These are phyloP conservation scores for Fusarium sp. DNA, from an alignment of 2,329 filamentous ascomycete genomes.

Conservation along the genomic window DNA sequence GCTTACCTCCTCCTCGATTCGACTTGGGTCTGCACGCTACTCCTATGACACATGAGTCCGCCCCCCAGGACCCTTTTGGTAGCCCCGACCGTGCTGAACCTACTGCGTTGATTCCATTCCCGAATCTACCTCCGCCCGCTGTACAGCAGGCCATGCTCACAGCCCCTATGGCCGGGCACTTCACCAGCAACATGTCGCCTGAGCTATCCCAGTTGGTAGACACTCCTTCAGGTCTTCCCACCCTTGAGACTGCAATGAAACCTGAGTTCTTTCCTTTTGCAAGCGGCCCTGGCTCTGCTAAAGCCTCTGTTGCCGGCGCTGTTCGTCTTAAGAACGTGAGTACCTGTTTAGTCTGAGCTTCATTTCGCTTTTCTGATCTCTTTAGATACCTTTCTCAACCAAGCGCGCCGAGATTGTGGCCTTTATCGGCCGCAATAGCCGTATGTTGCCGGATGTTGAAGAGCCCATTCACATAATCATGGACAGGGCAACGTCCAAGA, in stretches of 20 bases:
- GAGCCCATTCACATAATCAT: conserved; percentile 71
- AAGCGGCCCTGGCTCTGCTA: conserved; percentile 47
- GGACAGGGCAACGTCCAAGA: conserved; percentile 69
- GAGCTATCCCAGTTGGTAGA: conserved; percentile 50
- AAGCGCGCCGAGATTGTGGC: conserved; percentile 64
- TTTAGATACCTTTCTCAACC: conserved; percentile 65
- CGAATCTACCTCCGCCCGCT: conserved; percentile 3
- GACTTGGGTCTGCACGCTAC: conserved; percentile 34
- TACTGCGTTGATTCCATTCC: conserved; percentile 10
- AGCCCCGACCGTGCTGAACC: conserved; percentile 3
- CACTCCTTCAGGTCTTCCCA: conserved; percentile 46
- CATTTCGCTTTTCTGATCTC: background rate
- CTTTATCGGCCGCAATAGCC: conserved; percentile 65
- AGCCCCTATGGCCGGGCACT: conserved; percentile 4
- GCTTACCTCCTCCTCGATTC: conserved; percentile 51
- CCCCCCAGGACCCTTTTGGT: conserved; percentile 30
- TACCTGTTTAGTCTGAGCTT: background rate
- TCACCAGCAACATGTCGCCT: conserved; percentile 45
- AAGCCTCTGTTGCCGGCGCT: conserved; percentile 51
- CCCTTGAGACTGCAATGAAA: conserved; percentile 47
- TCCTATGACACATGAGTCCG: background rate
- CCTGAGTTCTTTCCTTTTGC: conserved; percentile 57
- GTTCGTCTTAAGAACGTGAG: conserved; percentile 61
- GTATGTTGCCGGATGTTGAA: conserved; percentile 60
- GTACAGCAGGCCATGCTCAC: conserved; percentile 27